Evolutionary conservation across 306 rosid species (phyloP).

Genomic region (Malus domestica): DNA sequence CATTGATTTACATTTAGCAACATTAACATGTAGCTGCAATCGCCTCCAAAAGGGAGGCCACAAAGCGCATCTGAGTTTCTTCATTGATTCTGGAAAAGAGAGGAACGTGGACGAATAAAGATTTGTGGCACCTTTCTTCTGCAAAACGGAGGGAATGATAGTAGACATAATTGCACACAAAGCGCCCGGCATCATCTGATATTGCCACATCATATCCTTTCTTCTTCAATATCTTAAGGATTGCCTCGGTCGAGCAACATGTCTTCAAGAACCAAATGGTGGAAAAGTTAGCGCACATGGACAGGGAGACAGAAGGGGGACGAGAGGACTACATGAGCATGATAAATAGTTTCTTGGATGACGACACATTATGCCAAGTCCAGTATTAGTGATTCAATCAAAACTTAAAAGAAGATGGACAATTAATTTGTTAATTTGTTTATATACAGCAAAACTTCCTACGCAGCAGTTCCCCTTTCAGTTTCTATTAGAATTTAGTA

Average conservation of each 20-base stretch:
- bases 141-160: conserved; percentile 77
- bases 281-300: conserved; percentile 15
- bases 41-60: conserved; percentile 65
- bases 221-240: conserved; percentile 48
- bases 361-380: neutral
- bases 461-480: neutral
- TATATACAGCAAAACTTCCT: neutral
- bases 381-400: neutral
- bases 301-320: neutral
- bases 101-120: conserved; percentile 81
- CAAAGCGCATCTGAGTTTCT: conserved; percentile 67
- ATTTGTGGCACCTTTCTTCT: conserved; percentile 74
- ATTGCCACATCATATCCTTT: conserved; percentile 41
- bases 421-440: neutral
- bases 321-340: neutral
- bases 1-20: conserved; percentile 23
- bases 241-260: conserved; percentile 34
- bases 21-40: conserved; percentile 53
- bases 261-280: conserved; percentile 44
- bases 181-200: conserved; percentile 80
- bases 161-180: conserved; percentile 84
- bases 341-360: neutral
- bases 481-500: neutral
- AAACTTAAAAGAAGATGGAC: neutral
- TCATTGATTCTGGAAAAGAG: conserved; percentile 61